Conservation (phyloP, 2,329 filamentous ascomycete genomes). For the Colletotrichum sansevieriae region DNA sequence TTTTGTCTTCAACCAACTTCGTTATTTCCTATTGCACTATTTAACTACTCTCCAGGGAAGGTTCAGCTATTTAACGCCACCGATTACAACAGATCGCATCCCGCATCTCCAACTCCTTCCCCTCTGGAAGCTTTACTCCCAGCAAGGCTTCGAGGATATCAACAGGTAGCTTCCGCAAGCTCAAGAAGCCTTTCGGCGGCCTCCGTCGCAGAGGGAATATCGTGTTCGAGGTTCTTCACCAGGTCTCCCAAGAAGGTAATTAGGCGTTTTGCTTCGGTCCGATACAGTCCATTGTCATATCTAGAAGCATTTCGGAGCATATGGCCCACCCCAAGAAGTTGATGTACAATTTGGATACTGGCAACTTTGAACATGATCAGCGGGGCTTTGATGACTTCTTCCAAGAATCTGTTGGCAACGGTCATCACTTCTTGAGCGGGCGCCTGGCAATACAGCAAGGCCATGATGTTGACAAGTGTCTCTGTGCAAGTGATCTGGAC, state of each 20-base stretch:
- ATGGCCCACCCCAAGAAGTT: constrained; percentile 1
- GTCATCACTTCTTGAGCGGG: background rate
- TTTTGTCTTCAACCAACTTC: too few species aligned
- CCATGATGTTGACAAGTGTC: constrained; percentile 6
- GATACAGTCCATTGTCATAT: background rate
- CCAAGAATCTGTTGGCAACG: background rate
- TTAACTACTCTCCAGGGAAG: background rate
- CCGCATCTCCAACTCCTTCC: background rate
- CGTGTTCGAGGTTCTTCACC: background rate
- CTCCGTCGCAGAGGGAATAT: background rate
- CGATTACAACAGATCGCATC: background rate
- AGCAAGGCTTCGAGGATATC: background rate
- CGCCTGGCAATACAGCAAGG: background rate
- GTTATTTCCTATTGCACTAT: too few species aligned
- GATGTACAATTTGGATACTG: constrained; percentile 7
- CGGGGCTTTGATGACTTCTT: background rate
- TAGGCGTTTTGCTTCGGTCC: background rate
- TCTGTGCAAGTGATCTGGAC: constrained; percentile 8
- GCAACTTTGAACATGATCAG: constrained; percentile 10
- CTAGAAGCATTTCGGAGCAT: constrained; percentile 2
- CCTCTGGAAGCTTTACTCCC: fast-evolving
- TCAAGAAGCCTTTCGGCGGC: background rate
- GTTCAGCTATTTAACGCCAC: fast-evolving
- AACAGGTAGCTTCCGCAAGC: background rate
- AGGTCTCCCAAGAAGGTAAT: background rate